Conservation (phyloP, 2,329 filamentous ascomycete genomes). For the Pestalotiopsis sp. region DNA sequence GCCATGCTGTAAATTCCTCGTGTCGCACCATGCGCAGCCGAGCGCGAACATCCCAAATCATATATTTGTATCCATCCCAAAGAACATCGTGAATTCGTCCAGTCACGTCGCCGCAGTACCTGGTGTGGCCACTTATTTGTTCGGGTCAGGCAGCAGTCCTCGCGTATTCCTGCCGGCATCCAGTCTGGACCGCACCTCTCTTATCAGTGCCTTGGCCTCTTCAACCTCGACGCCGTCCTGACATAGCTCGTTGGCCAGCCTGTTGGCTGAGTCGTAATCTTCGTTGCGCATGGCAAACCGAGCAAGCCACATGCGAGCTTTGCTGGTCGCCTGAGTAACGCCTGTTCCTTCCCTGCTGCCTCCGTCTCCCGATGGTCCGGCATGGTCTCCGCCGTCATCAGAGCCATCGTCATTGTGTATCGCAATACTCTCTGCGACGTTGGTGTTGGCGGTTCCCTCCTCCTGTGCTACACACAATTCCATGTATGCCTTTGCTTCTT, state of each 20-base stretch:
- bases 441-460: constrained; percentile 61
- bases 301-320: constrained; percentile 92
- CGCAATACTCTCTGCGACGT: constrained; percentile 51
- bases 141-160: constrained; percentile 8
- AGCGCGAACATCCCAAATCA: background rate
- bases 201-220: constrained; percentile 90
- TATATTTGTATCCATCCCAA: background rate
- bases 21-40: background rate
- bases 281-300: constrained; percentile 75
- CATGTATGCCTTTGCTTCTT: constrained; percentile 91
- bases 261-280: constrained; percentile 76
- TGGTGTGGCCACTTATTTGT: background rate
- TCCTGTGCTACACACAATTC: constrained; percentile 93
- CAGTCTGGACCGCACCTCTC: constrained; percentile 80
- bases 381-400: constrained; percentile 41
- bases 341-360: constrained; percentile 63
- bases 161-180: constrained; percentile 41
- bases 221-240: constrained; percentile 97
- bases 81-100: constrained; percentile 3
- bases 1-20: constrained; percentile 7
- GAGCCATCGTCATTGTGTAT: constrained; percentile 54
- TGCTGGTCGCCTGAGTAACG: constrained; percentile 88
- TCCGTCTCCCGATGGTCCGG: constrained; percentile 29
- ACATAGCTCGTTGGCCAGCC: constrained; percentile 86
- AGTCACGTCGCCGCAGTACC: background rate